Evolutionary conservation across 768 basidiomycete species (phyloP), one percentile per base, ranked within the genome.

Genomic region (Lepiota venenata): DNA sequence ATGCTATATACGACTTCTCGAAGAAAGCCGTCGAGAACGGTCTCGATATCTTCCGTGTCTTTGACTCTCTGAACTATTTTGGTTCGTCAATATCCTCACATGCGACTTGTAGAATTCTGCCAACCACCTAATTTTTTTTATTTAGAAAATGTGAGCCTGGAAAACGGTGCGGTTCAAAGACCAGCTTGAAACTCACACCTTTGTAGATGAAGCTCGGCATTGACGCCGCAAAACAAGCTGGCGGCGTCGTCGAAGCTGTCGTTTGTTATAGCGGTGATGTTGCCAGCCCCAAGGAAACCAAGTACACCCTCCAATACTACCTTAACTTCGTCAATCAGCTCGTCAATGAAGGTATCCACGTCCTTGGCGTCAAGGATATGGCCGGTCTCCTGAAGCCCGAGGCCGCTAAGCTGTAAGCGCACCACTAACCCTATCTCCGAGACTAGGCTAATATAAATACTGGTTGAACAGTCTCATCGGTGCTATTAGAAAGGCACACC

Each of bases 1-100:
- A 99, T 63, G 96, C 92, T 55, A 98, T 99, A 71, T 99, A 99
- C 72, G 97, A 97, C 71, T 99, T 99, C 77, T 97, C 92, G 57
- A 96, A 95, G 78, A 96, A 96, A 70, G 97, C 97, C 20, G 96
- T 99, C n/a, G 94, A 98, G 74, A 97, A 98, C 63, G 97, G 97
- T 66, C 82, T 98, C 46, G 97, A 99, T 72, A 99, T 99, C 69
- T 99, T 99, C 91, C 84, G 97, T 65, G 93, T 99, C 50, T 99
- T 99, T 63, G 97, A 99, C 71, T 98, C 97, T 27, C 76, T 99
- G 72, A 99, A 99, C 78, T 99, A 98, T 71, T 88, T 99, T 58
- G 96, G 95, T 87, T 71, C 48, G 84, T 75, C 43, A 18, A 36
- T 15, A 35, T 52, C 38, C 54, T 57, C 42, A 35, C 20, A 9